These are phyloP conservation scores for Paxillus rubicundulus DNA, from an alignment of 768 basidiomycete genomes.

Conservation along the genomic window DNA sequence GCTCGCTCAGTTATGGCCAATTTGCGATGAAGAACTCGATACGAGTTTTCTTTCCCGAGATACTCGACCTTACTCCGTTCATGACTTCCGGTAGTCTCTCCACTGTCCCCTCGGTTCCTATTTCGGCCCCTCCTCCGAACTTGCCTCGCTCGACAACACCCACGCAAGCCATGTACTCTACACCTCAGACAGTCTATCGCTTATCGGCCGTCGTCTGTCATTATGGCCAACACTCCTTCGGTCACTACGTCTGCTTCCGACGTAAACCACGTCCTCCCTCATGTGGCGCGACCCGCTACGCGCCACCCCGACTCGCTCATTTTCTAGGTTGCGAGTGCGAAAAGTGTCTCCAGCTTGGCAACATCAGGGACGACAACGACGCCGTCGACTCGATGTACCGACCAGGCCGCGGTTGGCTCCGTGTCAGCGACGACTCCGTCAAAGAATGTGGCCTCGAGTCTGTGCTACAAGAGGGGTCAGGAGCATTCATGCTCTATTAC, in stretches of 20 bases:
- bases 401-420: conserved; percentile 74
- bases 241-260: conserved; percentile 92
- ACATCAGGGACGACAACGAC: conserved; percentile 57
- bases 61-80: conserved; percentile 86
- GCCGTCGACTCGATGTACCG: conserved; percentile 27
- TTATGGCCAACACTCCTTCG: conserved; percentile 88
- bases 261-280: conserved; percentile 64
- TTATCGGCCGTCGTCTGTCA: conserved; percentile 87
- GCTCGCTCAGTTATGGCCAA: conserved; percentile 80
- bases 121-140: conserved; percentile 59
- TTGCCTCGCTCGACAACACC: conserved; percentile 52
- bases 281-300: conserved; percentile 38
- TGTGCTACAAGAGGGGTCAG: conserved; percentile 71
- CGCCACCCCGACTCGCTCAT: conserved; percentile 39
- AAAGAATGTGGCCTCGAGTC: conserved; percentile 70
- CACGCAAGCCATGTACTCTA: conserved; percentile 50
- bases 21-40: conserved; percentile 82
- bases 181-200: conserved; percentile 76
- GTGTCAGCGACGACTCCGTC: conserved; percentile 85
- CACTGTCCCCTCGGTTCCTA: conserved; percentile 63
- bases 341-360: conserved; percentile 45
- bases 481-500: conserved; percentile 91
- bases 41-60: conserved; percentile 77
- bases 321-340: conserved; percentile 48
- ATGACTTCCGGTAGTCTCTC: conserved; percentile 80